These are phyloP conservation scores for Astrothelium subdiscretum DNA, from an alignment of 495 filamentous ascomycete species.

Conservation along the genomic window DNA sequence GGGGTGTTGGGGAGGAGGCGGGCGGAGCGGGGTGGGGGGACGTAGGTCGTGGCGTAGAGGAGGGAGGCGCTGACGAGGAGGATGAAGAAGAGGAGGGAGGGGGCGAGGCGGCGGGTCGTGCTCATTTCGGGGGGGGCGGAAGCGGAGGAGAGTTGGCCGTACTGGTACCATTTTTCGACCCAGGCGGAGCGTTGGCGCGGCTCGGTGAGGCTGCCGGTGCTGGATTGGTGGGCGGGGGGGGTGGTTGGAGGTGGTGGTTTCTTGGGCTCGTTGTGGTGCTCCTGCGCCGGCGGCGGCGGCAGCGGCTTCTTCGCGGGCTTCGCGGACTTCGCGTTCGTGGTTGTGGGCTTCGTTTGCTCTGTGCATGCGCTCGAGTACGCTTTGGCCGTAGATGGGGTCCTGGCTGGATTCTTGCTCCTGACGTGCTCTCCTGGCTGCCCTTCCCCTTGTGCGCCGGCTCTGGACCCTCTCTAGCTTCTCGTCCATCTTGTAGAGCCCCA, in stretches of 20 bases:
- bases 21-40: constrained; percentile 42
- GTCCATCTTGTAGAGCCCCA: constrained; percentile 42
- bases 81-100: constrained; percentile 47
- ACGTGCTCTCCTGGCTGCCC: constrained; percentile 37
- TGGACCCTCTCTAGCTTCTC: constrained; percentile 5
- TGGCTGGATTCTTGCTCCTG: constrained; percentile 17
- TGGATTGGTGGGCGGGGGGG: constrained; percentile 5
- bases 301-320: constrained; percentile 2
- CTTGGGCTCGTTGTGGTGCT: constrained; percentile 9
- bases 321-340: not conserved
- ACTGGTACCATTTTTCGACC: constrained; percentile 21
- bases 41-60: constrained; percentile 49
- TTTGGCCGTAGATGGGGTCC: constrained; percentile 7
- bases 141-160: constrained; percentile 13
- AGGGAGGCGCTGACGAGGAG: constrained; percentile 39
- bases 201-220: not conserved
- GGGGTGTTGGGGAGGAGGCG: constrained; percentile 65
- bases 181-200: constrained; percentile 14
- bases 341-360: not conserved
- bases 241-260: constrained; percentile 1
- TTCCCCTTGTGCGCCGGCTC: constrained; percentile 14
- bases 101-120: constrained; percentile 47
- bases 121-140: constrained; percentile 14
- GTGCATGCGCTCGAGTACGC: not conserved
- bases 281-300: constrained; percentile 4